Percentiles rank a stretch among this genome's conserved stretches.
These are phyloP conservation scores for Marvania coccoides DNA, from an alignment of 139 green algal genomes.

Conservation along the genomic window DNA sequence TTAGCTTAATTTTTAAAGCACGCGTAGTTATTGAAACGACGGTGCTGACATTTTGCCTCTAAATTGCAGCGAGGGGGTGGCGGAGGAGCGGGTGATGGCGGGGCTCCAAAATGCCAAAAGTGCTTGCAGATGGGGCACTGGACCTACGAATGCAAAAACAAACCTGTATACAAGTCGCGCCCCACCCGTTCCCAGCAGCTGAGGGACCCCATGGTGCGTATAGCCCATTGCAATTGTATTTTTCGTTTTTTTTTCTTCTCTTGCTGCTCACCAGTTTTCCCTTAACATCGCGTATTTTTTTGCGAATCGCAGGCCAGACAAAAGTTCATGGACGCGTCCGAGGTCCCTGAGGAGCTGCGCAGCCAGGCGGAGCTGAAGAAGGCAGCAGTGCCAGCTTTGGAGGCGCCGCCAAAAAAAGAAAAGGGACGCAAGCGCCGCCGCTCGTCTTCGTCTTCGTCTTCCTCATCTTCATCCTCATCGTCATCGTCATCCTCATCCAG, in stretches of 20 bases:
- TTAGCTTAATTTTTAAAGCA: no score
- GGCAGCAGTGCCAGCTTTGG: constrained; percentile 7
- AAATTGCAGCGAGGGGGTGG: no score
- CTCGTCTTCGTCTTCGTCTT: constrained; percentile 4
- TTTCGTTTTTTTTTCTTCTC: neutral
- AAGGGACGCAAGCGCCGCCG: constrained; percentile 15
- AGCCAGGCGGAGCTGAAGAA: constrained; percentile 3
- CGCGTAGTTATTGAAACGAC: no score
- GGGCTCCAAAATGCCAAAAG: constrained; percentile 22
- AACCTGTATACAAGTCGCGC: constrained; percentile 45
- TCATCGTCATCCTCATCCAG: constrained; percentile 6
- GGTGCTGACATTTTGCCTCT: no score
- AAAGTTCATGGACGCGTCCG: constrained; percentile 38
- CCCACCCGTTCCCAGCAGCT: constrained; percentile 66
- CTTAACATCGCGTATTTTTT: no score
- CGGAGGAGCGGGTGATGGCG: no score
- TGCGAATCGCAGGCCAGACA: constrained; percentile 6
- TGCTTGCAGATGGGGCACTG: constrained; percentile 55
- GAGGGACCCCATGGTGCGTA: constrained; percentile 44
- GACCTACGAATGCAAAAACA: constrained; percentile 71
- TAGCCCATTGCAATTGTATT: neutral
- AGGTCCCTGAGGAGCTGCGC: constrained; percentile 40
- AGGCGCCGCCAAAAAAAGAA: constrained; percentile 8
- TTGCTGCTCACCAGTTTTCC: neutral
- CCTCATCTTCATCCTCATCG: constrained; percentile 2